Evolutionary conservation across 345 rosid species (phyloP).

Genomic region (Cardiospermum halicacabum): DNA sequence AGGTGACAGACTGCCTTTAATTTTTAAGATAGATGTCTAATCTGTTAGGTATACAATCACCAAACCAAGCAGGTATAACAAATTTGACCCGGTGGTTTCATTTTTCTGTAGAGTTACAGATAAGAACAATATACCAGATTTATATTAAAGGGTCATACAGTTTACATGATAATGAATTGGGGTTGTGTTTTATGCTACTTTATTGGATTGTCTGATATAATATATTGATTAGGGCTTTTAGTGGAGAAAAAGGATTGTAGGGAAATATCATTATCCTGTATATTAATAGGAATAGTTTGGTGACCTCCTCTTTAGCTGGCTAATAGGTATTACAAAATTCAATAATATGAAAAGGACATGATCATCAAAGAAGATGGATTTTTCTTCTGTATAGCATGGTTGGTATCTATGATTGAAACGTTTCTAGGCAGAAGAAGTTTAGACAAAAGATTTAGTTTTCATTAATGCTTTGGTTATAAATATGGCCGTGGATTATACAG

Average conservation of each 20-base stretch:
- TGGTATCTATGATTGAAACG: conserved; percentile 25
- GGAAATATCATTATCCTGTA: not conserved
- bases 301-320: conserved; percentile 19
- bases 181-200: too few relatives aligned
- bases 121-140: too few relatives aligned
- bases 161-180: too few relatives aligned
- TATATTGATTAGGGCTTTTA: not conserved
- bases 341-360: conserved; percentile 10
- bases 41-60: conserved; percentile 15
- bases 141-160: too few relatives aligned
- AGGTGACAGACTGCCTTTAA: not conserved
- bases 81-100: not conserved
- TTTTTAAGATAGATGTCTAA: conserved; percentile 2
- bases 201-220: too few relatives aligned
- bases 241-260: not conserved
- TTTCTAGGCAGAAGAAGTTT: conserved; percentile 6
- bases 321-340: not conserved
- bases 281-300: conserved; percentile 13
- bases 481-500: conserved; percentile 26
- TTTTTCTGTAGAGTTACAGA: not conserved
- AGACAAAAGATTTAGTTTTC: conserved; percentile 16
- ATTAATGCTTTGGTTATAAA: not conserved
- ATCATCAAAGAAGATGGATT: conserved; percentile 1
- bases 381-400: conserved; percentile 15
- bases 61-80: not conserved